Conservation (phyloP, 192 early-diverging fungal species). For the Pilobolus umbonatus region DNA sequence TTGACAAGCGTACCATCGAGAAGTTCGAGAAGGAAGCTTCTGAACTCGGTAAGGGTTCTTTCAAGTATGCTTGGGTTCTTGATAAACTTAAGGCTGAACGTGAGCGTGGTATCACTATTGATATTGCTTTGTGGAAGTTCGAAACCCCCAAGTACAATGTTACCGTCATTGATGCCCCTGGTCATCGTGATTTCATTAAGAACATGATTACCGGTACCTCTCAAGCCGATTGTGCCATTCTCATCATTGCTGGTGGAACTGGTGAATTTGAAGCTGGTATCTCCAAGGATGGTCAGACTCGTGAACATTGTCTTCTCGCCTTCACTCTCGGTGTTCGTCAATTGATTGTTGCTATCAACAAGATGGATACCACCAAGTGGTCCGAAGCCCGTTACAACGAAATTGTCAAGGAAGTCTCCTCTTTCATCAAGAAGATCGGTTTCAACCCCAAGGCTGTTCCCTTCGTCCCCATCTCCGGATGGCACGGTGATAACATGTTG, state of each 20-base stretch:
- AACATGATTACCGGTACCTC: slow-evolving; percentile 99
- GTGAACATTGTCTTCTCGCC: slow-evolving; percentile 96
- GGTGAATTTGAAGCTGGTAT: slow-evolving; percentile 94
- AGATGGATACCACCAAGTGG: slow-evolving; percentile 98
- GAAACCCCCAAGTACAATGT: slow-evolving; percentile 88
- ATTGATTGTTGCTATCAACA: slow-evolving; percentile 98
- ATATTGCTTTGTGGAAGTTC: slow-evolving; percentile 96
- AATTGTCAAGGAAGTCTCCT: slow-evolving; percentile 93
- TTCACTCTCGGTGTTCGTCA: slow-evolving; percentile 97
- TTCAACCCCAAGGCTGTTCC: slow-evolving; percentile 91
- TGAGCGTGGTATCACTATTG: slow-evolving; percentile 99
- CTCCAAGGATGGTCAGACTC: slow-evolving; percentile 98
- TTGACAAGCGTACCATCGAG: slow-evolving; percentile 99
- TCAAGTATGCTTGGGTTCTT: slow-evolving; percentile 99
- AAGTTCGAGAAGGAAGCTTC: slow-evolving; percentile 99
- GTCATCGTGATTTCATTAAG: slow-evolving; percentile 99
- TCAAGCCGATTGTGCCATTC: slow-evolving; percentile 77
- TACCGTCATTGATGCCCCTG: slow-evolving; percentile 98
- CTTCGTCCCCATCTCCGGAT: slow-evolving; percentile 98
- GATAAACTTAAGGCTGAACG: slow-evolving; percentile 99
- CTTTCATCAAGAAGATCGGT: slow-evolving; percentile 97
- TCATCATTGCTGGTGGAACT: slow-evolving; percentile 82
- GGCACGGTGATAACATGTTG: slow-evolving; percentile 98
- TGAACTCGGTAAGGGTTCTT: slow-evolving; percentile 99
- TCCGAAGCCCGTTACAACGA: slow-evolving; percentile 92